Evolutionary conservation across 306 rosid species (phyloP).

Genomic region (Cercis canadensis): DNA sequence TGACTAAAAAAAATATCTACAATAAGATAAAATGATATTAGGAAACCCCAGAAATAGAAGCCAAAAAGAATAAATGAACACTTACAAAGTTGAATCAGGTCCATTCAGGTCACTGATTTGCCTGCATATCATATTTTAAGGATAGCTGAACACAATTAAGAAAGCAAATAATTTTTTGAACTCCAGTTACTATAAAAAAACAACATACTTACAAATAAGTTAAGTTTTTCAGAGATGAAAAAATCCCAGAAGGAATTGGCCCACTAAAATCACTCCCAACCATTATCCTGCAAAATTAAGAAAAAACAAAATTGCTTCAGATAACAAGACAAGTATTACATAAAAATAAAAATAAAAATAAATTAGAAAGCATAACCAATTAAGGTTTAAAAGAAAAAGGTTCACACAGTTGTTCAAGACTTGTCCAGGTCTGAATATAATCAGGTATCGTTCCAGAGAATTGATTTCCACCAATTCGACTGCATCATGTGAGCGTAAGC

Average conservation of each 20-base stretch:
- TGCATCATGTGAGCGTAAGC: slow-evolving; percentile 18
- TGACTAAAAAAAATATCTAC: no score
- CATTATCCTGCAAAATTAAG: slow-evolving; percentile 35
- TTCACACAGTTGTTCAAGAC: slow-evolving; percentile 43
- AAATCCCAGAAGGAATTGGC: slow-evolving; percentile 54
- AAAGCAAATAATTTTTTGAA: background rate
- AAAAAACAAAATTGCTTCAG: background rate
- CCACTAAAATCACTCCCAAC: slow-evolving; percentile 60
- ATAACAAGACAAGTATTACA: background rate
- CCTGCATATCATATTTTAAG: slow-evolving; percentile 37
- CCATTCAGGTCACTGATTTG: slow-evolving; percentile 59
- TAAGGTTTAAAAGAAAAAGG: background rate
- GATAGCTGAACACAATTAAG: background rate
- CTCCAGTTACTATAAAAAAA: background rate
- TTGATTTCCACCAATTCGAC: slow-evolving; percentile 44
- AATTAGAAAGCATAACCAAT: background rate
- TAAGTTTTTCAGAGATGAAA: slow-evolving; percentile 41
- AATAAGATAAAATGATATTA: no score
- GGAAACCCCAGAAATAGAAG: no score
- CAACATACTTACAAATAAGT: slow-evolving; percentile 49
- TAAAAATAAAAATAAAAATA: background rate
- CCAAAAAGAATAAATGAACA: no score
- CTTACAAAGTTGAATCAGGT: slow-evolving; percentile 22
- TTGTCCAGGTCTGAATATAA: slow-evolving; percentile 49
- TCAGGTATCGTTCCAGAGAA: slow-evolving; percentile 52